A percentile compares a stretch with the other conserved stretches of the same genome.
Conservation (phyloP, 192 early-diverging fungal species). For the Coemansia sp. region DNA sequence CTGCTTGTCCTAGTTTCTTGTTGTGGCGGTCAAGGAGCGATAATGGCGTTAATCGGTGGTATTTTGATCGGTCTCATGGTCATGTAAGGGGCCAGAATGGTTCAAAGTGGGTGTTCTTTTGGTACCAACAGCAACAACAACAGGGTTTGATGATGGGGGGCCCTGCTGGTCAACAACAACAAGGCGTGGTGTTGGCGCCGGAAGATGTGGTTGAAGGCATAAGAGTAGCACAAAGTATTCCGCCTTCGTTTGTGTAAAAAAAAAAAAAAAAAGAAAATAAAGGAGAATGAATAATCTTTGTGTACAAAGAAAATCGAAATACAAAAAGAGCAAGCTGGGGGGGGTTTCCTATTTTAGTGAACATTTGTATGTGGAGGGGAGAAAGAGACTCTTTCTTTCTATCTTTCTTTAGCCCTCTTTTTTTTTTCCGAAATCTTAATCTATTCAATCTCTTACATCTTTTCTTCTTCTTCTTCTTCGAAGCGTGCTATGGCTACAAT, state of each 20-base stretch:
- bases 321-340: too few relatives aligned
- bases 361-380: neutral
- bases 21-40: slow-evolving; percentile 81
- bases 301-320: neutral
- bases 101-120: slow-evolving; percentile 89
- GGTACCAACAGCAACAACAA: slow-evolving; percentile 49
- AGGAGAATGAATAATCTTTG: neutral
- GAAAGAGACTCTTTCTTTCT: neutral
- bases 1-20: slow-evolving; percentile 68
- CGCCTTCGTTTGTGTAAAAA: slow-evolving; percentile 59
- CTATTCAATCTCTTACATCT: neutral
- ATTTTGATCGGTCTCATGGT: slow-evolving; percentile 92
- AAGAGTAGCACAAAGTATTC: slow-evolving; percentile 57
- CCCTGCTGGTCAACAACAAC: too few relatives aligned
- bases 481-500: slow-evolving; percentile 46
- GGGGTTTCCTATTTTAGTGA: neutral
- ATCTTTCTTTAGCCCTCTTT: too few relatives aligned
- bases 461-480: slow-evolving; percentile 1
- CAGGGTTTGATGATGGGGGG: too few relatives aligned
- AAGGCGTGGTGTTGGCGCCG: slow-evolving; percentile 9
- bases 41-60: slow-evolving; percentile 97
- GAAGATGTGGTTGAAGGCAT: slow-evolving; percentile 56
- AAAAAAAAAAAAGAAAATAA: neutral
- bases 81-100: slow-evolving; percentile 66
- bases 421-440: neutral